These are phyloP conservation scores for Cardamine resedifolia DNA, from an alignment of 345 rosid species.

Conservation along the genomic window DNA sequence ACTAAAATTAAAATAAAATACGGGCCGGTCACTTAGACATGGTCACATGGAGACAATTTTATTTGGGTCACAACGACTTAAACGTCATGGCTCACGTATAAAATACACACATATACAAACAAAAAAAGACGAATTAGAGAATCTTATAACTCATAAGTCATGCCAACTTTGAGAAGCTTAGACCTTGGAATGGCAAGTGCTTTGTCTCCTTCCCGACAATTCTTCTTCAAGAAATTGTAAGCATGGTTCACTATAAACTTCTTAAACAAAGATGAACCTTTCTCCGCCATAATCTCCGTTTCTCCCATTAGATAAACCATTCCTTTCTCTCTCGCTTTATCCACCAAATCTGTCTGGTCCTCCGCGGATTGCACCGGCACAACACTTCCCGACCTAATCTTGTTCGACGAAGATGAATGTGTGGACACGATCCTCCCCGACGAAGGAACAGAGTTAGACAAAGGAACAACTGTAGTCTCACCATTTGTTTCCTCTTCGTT, in stretches of 20 bases:
- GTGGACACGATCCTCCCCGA: constrained; percentile 45
- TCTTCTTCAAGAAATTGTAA: constrained; percentile 61
- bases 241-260: constrained; percentile 56
- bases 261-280: constrained; percentile 54
- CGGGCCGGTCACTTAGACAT: neutral
- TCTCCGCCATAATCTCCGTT: constrained; percentile 54
- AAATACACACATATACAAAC: neutral
- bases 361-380: constrained; percentile 32
- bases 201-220: constrained; percentile 59
- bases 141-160: constrained; percentile 73
- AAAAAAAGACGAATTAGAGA: neutral
- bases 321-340: constrained; percentile 62
- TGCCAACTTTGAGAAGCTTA: constrained; percentile 70
- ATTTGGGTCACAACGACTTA: neutral
- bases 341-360: constrained; percentile 57
- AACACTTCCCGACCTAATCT: constrained; percentile 12
- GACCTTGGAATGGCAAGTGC: constrained; percentile 57
- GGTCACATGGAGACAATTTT: neutral
- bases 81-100: neutral
- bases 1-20: neutral
- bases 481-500: constrained; percentile 42
- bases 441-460: constrained; percentile 37
- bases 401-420: constrained; percentile 30
- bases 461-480: constrained; percentile 22
- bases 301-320: constrained; percentile 70